These are phyloP conservation scores for Mesembryanthemum crystallinum DNA, from an alignment of 148 eudicot species.

Conservation along the genomic window DNA sequence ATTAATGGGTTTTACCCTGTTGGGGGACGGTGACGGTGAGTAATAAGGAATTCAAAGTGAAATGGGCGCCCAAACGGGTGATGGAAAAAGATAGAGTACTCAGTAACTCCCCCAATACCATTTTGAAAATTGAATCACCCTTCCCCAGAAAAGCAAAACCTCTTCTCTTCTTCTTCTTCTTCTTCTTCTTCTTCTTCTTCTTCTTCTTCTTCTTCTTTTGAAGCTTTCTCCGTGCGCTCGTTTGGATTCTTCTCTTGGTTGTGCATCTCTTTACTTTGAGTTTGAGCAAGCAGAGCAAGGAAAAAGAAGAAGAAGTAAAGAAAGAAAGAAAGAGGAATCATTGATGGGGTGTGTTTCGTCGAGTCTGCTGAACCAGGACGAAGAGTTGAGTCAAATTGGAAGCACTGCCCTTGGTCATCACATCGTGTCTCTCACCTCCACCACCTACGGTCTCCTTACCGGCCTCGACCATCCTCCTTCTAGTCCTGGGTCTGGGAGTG, in stretches of 20 bases:
- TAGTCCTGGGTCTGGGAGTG: slow-evolving; percentile 20
- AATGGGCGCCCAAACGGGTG: neutral
- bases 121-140: slow-evolving; percentile 19
- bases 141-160: neutral
- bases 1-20: too few species aligned
- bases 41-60: neutral
- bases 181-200: neutral
- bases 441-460: slow-evolving; percentile 66
- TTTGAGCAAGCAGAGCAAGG: too few species aligned
- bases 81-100: neutral
- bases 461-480: slow-evolving; percentile 37
- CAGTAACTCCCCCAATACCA: neutral
- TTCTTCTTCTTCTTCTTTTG: neutral
- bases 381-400: slow-evolving; percentile 56
- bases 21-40: too few species aligned
- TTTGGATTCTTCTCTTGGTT: too few species aligned
- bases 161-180: neutral
- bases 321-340: neutral
- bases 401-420: slow-evolving; percentile 53
- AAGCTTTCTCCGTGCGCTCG: too few species aligned
- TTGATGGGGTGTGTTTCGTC: slow-evolving; percentile 84
- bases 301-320: too few species aligned
- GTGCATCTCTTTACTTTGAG: too few species aligned
- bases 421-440: slow-evolving; percentile 77
- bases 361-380: slow-evolving; percentile 55